Conservation (phyloP, 805 yeast species). For the Suhomyces sp. region DNA sequence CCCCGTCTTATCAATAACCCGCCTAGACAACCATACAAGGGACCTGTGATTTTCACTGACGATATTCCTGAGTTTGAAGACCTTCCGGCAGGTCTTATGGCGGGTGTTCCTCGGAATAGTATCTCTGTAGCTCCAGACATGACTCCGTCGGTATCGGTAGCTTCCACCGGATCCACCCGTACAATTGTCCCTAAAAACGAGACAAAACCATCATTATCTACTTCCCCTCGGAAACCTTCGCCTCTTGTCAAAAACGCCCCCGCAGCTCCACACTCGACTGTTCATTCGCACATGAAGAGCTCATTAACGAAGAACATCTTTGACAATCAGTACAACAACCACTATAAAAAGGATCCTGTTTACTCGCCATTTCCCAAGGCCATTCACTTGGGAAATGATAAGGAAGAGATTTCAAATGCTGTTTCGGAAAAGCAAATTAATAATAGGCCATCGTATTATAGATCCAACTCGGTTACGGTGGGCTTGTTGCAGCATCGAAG, state of each 20-base stretch:
- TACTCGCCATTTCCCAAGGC: conserved; percentile 41
- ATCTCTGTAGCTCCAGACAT: conserved; percentile 14
- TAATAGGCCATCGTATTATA: conserved; percentile 26
- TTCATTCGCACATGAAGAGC: conserved; percentile 21
- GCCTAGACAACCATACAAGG: conserved; percentile 15
- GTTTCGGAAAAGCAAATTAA: conserved; percentile 15
- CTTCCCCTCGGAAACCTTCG: conserved; percentile 18
- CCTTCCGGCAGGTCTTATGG: conserved; percentile 39
- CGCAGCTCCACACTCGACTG: conserved; percentile 12
- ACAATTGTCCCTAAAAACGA: conserved; percentile 9
- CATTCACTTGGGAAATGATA: conserved; percentile 35
- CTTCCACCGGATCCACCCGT: conserved; percentile 15
- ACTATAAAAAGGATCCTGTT: conserved; percentile 47
- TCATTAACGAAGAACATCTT: conserved; percentile 11
- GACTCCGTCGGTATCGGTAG: conserved; percentile 14
- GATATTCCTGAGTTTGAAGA: conserved; percentile 38
- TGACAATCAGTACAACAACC: conserved; percentile 39
- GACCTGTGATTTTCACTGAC: conserved; percentile 32
- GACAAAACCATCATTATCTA: too few relatives aligned
- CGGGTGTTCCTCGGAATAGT: conserved; percentile 26
- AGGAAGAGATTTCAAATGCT: conserved; percentile 22
- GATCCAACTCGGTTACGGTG: conserved; percentile 41
- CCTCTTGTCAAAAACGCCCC: conserved; percentile 31
- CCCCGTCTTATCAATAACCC: conserved; percentile 21
- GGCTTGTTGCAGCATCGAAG: conserved; percentile 34